Evolutionary conservation across 768 basidiomycete species (phyloP), one percentile per base, ranked within the genome.

Genomic region (Cubamyces sp.): DNA sequence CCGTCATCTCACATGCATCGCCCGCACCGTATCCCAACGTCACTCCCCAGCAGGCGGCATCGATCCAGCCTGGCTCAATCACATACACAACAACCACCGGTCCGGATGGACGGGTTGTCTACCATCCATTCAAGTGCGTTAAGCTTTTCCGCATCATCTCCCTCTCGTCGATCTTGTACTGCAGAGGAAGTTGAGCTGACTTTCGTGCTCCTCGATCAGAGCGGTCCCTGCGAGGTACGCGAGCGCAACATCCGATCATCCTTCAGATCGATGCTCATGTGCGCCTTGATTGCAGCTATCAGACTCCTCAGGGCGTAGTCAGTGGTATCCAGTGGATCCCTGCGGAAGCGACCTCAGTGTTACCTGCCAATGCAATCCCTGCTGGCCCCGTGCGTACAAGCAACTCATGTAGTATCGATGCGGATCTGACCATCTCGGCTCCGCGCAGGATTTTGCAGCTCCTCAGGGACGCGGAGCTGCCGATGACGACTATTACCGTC

Each of bases 101-200:
- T 3, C 76, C 82, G 40, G 86, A 91, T 76, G 91, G 91, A 18
- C 78, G 80, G 64, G 57, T 83, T 30, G 70, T 81, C 56, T 92
- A 92, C 71, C 87, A 91, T 69, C 82, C 85, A 14, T 92, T 91
- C 84, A 91, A 78, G 90, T 89, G 68, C 64, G 85, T 75, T 37
- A 25, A 18, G 19, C 25, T 40, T 54, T 25, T 34, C 34, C 34
- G 34, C 9, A 34, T 9, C 18, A 37, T 25, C 42, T 26, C 21
- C 30, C 43, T 23, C 25, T 39, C 34, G 40, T 39, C 39, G 62
- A 57, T 67, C 58, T 16, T 50, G 41, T 34, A 52, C 23, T 57
- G 61, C 46, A 43, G 46, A 19, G 26, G 15, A 6, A 21, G 26
- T 9, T 5, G 30, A 14, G 48, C 62, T 52, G 68, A 60, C 69